These are phyloP conservation scores for Omphalotus guepiniiformis DNA, from an alignment of 768 basidiomycete species.

Conservation along the genomic window DNA sequence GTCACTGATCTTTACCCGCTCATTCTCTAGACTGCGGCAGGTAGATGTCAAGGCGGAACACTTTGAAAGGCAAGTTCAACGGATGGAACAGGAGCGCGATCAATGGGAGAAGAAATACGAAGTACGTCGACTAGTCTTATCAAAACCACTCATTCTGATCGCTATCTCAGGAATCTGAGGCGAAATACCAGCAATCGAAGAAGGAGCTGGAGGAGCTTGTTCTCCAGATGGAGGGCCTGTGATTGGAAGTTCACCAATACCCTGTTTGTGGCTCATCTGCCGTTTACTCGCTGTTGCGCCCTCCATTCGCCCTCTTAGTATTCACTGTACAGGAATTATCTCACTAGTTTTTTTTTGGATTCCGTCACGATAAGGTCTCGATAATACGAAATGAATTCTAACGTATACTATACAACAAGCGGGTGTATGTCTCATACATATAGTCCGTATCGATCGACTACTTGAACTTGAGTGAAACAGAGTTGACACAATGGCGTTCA, in stretches of 20 bases:
- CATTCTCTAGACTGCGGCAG: conserved; percentile 69
- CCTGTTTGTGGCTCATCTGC: conserved; percentile 5
- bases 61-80: conserved; percentile 87
- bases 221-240: conserved; percentile 67
- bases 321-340: neutral
- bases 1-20: conserved; percentile 17
- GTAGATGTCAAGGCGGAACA: conserved; percentile 99
- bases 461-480: conserved; percentile 75
- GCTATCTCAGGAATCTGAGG: conserved; percentile 54
- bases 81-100: conserved; percentile 89
- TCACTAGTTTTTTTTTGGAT: conserved; percentile 4
- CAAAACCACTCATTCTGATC: conserved; percentile 8
- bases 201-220: conserved; percentile 82
- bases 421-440: neutral
- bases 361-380: conserved; percentile 2
- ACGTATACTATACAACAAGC: neutral
- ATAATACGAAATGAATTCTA: neutral
- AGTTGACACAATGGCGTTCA: conserved; percentile 89
- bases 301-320: neutral
- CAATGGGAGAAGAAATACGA: conserved; percentile 93
- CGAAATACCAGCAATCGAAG: conserved; percentile 72
- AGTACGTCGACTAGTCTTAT: conserved; percentile 41
- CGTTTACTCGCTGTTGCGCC: neutral
- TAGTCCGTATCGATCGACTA: neutral
- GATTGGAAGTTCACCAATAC: conserved; percentile 20